Conservation (phyloP, 805 yeast genomes). For the Monosporozyma aquatica region DNA sequence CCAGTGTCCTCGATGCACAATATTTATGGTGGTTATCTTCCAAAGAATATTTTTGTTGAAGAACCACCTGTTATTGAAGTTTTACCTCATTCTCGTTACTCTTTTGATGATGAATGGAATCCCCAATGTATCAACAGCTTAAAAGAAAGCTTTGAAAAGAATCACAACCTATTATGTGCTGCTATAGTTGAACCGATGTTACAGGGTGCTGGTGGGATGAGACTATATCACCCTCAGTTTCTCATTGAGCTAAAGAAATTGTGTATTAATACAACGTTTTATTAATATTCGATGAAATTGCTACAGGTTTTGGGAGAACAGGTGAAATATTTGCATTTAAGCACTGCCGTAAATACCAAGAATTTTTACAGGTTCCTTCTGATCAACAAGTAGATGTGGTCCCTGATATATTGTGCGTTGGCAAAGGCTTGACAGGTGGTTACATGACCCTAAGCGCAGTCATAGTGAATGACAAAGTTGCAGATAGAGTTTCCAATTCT, state of each 20-base stretch:
- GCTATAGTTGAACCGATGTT: constrained; percentile 31
- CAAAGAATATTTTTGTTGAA: constrained; percentile 23
- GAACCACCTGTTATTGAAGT: constrained; percentile 18
- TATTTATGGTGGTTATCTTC: constrained; percentile 25
- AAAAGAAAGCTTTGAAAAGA: constrained; percentile 21
- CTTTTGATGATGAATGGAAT: constrained; percentile 2
- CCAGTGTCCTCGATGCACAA: constrained; percentile 30
- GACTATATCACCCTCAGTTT: constrained; percentile 30
- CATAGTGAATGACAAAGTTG: constrained; percentile 13
- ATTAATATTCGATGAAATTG: constrained; percentile 33
- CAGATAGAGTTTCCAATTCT: constrained; percentile 14
- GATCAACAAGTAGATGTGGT: constrained; percentile 12
- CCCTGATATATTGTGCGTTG: constrained; percentile 24
- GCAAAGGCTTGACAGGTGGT: constrained; percentile 25
- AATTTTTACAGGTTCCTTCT: constrained; percentile 5
- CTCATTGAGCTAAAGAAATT: constrained; percentile 27
- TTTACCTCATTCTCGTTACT: constrained; percentile 10
- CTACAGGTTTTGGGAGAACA: constrained; percentile 32
- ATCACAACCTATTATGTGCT: constrained; percentile 30
- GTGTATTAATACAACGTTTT: constrained; percentile 21
- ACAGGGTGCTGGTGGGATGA: constrained; percentile 36
- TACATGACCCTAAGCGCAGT: constrained; percentile 22
- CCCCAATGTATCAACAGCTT: constrained; percentile 20
- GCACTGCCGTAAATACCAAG: constrained; percentile 20
- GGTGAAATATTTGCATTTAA: constrained; percentile 33